Conservation (phyloP, 169 alveolate species). For the Eimeria mitis region DNA sequence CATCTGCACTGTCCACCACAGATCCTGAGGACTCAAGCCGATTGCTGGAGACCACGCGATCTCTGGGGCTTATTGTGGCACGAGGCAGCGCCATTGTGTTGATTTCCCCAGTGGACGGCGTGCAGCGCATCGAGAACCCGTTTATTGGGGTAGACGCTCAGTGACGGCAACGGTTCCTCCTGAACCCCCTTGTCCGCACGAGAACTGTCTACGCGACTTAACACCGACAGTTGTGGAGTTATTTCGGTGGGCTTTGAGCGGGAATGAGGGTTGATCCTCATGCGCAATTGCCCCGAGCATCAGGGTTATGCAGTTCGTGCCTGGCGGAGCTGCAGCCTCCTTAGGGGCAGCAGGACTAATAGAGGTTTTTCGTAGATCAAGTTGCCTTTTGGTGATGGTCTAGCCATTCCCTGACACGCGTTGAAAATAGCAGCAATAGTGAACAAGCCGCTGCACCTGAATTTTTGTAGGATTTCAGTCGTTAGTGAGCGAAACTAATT, state of each 20-base stretch:
- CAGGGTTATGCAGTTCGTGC: background rate
- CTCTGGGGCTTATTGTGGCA: slow-evolving; percentile 93
- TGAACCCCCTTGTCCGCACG: background rate
- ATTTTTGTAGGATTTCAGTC: too few relatives aligned
- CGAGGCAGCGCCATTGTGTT: slow-evolving; percentile 94
- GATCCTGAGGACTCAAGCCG: slow-evolving; percentile 90
- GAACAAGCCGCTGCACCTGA: background rate
- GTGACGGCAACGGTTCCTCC: background rate
- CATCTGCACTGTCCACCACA: slow-evolving; percentile 42
- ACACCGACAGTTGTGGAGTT: background rate
- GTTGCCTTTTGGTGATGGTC: background rate
- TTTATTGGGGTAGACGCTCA: slow-evolving; percentile 84
- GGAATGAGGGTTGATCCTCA: background rate
- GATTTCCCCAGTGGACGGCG: slow-evolving; percentile 92
- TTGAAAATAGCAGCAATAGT: background rate
- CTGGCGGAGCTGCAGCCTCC: background rate
- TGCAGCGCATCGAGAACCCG: slow-evolving; percentile 91
- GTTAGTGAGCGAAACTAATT: background rate
- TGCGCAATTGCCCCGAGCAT: background rate
- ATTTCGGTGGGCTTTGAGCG: background rate
- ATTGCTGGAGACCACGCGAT: slow-evolving; percentile 89
- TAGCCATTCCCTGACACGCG: background rate
- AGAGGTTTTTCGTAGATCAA: background rate
- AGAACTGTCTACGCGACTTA: background rate
- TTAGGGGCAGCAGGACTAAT: background rate